Percentiles rank a stretch among this genome's conserved stretches.
Conservation (phyloP, 2,329 filamentous ascomycete genomes). For the Fusarium penzigii region DNA sequence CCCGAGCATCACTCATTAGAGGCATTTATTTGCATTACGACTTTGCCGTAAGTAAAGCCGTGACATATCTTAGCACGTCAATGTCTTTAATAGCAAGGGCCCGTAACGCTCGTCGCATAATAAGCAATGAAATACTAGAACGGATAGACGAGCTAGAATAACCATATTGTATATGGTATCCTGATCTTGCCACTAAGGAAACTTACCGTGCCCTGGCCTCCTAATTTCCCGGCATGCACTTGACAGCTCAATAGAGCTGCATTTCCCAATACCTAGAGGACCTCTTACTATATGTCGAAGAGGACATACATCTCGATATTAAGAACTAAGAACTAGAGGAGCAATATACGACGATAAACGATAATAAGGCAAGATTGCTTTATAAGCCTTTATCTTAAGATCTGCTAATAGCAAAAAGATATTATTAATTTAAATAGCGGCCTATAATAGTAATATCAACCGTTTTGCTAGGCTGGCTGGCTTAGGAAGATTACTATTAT, state of each 20-base stretch:
- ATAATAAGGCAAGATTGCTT: too few species aligned
- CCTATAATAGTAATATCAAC: background rate
- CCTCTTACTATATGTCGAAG: background rate
- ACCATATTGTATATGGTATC: background rate
- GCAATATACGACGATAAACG: too few species aligned
- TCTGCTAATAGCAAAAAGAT: background rate
- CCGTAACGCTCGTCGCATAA: background rate
- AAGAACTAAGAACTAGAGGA: too few species aligned
- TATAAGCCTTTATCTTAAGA: background rate
- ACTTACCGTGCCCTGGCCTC: background rate
- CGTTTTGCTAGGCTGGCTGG: background rate
- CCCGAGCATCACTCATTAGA: too few species aligned
- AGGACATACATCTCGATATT: background rate
- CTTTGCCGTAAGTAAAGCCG: too few species aligned
- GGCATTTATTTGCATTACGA: too few species aligned
- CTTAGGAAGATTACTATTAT: background rate
- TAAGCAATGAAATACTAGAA: background rate
- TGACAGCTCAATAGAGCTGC: background rate
- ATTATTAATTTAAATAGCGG: background rate
- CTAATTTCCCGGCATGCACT: constrained; percentile 27
- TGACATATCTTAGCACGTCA: too few species aligned
- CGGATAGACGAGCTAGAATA: background rate
- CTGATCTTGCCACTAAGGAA: background rate
- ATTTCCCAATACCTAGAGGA: background rate
- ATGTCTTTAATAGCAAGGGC: too few species aligned